Evolutionary conservation across 1,284 basidiomycete species (phyloP).

Genomic region (Malassezia brasiliensis): DNA sequence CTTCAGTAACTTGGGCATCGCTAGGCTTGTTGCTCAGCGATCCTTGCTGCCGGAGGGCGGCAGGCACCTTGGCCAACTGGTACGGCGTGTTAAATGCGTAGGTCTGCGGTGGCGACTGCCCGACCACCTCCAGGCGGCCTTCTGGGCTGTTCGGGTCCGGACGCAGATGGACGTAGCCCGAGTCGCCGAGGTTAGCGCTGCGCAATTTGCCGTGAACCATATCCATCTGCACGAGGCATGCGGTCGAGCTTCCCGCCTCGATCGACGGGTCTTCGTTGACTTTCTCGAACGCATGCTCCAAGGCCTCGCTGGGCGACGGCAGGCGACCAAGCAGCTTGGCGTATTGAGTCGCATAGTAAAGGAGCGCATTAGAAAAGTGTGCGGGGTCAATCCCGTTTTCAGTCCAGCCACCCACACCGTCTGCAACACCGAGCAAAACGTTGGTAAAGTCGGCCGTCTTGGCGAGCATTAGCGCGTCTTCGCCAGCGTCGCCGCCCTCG

Average conservation of each 20-base stretch:
- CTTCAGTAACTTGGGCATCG: slow-evolving; percentile 30
- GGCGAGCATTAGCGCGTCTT: slow-evolving; percentile 51
- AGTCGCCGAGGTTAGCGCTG: slow-evolving; percentile 82
- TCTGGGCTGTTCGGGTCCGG: slow-evolving; percentile 23
- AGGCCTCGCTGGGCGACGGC: slow-evolving; percentile 54
- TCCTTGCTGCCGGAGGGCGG: slow-evolving; percentile 24
- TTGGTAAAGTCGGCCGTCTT: slow-evolving; percentile 60
- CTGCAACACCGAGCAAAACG: slow-evolving; percentile 63
- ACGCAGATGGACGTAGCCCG: slow-evolving; percentile 65
- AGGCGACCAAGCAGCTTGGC: slow-evolving; percentile 2
- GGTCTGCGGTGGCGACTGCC: slow-evolving; percentile 34
- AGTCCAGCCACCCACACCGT: slow-evolving; percentile 63
- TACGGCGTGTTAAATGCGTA: slow-evolving; percentile 44
- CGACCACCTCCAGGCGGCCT: slow-evolving; percentile 34
- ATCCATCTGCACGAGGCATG: slow-evolving; percentile 68
- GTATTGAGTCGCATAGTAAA: slow-evolving; percentile 54
- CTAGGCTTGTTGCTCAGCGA: slow-evolving; percentile 31
- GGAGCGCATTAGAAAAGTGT: slow-evolving; percentile 60
- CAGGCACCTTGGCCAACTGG: slow-evolving; percentile 44
- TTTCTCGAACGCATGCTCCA: slow-evolving; percentile 63
- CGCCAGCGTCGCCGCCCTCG: slow-evolving; percentile 54
- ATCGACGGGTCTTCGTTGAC: slow-evolving; percentile 63
- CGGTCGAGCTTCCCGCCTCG: slow-evolving; percentile 73
- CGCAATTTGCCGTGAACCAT: slow-evolving; percentile 63
- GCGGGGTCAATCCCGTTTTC: slow-evolving; percentile 73